These are phyloP conservation scores for Codiaeum variegatum DNA, from an alignment of 441 rosid genomes.

Conservation along the genomic window DNA sequence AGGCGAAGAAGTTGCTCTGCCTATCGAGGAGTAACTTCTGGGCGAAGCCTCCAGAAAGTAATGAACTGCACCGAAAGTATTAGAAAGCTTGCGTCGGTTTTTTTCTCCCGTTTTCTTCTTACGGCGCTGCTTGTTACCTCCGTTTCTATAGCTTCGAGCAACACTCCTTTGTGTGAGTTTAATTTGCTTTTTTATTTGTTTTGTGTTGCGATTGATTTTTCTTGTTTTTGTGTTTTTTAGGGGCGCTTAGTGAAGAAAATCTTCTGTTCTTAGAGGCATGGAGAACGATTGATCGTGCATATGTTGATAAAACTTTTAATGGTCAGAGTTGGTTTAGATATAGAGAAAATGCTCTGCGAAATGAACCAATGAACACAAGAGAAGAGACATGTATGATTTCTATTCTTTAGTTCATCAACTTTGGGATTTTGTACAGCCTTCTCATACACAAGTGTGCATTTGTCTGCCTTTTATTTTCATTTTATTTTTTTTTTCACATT, in stretches of 20 bases:
- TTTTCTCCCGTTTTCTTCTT: conserved; percentile 39
- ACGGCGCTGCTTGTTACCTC: conserved; percentile 52
- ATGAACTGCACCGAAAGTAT: conserved; percentile 29
- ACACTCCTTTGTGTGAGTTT: conserved; percentile 58
- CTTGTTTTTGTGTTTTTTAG: conserved; percentile 29
- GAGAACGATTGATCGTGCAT: conserved; percentile 95
- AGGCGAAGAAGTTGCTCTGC: background rate
- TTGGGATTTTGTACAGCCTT: background rate
- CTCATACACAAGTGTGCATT: background rate
- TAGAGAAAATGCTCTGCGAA: conserved; percentile 84
- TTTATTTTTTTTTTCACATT: no score
- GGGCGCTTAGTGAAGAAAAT: conserved; percentile 74
- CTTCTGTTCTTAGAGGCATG: conserved; percentile 86
- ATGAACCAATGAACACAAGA: conserved; percentile 80
- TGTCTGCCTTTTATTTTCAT: background rate
- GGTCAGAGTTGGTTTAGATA: conserved; percentile 98
- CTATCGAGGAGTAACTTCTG: conserved; percentile 7
- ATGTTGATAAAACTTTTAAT: conserved; percentile 80
- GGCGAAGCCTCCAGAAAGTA: conserved; percentile 18
- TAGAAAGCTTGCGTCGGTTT: conserved; percentile 34
- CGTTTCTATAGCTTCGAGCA: conserved; percentile 43
- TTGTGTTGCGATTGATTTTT: background rate
- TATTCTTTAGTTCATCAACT: background rate
- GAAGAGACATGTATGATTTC: conserved; percentile 71
- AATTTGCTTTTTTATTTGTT: background rate